Evolutionary conservation across 1,284 basidiomycete species (phyloP).

Genomic region (Quambalaria eucalypti): DNA sequence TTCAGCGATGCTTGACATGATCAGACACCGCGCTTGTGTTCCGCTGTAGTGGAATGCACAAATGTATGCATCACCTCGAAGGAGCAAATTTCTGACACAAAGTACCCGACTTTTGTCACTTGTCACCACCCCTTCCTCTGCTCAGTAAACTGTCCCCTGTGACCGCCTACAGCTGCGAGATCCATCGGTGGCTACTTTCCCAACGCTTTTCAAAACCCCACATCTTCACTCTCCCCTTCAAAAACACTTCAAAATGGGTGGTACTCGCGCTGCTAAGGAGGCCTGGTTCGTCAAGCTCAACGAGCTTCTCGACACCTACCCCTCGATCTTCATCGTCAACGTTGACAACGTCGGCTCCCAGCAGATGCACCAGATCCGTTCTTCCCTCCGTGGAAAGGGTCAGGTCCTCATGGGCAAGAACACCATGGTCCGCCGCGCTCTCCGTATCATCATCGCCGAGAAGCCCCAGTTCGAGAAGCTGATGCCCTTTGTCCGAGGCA

Average conservation of each 20-base stretch:
- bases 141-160: not conserved
- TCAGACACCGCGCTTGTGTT: too few relatives aligned
- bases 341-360: slow-evolving; percentile 99
- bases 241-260: slow-evolving; percentile 64
- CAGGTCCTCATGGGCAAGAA: slow-evolving; percentile 99
- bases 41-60: too few relatives aligned
- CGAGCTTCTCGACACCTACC: slow-evolving; percentile 83
- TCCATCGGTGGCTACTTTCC: not conserved
- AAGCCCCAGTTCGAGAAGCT: slow-evolving; percentile 91
- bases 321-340: slow-evolving; percentile 95
- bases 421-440: slow-evolving; percentile 98
- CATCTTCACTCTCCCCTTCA: not conserved
- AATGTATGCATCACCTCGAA: too few relatives aligned
- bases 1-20: too few relatives aligned
- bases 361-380: slow-evolving; percentile 98
- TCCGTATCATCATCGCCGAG: slow-evolving; percentile 80
- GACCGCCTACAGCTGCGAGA: not conserved
- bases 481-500: slow-evolving; percentile 88
- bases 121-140: not conserved
- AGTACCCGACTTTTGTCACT: too few relatives aligned
- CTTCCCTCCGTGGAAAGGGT: slow-evolving; percentile 86
- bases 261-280: slow-evolving; percentile 78
- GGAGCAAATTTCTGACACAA: too few relatives aligned
- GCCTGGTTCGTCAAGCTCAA: slow-evolving; percentile 89
- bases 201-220: not conserved